These are phyloP conservation scores for Endotrypanum monterogeii DNA, from an alignment of 208 protist species.

Conservation along the genomic window DNA sequence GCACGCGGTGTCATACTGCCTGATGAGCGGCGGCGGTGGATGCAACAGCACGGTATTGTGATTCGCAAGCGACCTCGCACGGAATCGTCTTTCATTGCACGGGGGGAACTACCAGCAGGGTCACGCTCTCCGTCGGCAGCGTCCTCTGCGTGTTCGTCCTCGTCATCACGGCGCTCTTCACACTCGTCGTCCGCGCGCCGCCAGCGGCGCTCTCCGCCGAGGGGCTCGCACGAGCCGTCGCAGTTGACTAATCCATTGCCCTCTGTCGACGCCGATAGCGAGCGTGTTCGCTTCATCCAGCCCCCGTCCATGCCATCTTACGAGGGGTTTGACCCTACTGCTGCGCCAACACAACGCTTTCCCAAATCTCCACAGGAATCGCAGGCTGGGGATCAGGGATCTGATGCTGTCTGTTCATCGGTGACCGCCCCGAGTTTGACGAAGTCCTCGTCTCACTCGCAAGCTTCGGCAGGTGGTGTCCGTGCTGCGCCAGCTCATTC, in stretches of 20 bases:
- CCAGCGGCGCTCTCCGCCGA: background rate
- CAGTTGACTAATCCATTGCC: background rate
- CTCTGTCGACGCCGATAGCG: background rate
- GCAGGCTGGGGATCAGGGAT: background rate
- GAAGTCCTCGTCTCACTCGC: background rate
- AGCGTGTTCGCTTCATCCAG: slow-evolving; percentile 25
- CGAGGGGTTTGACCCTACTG: slow-evolving; percentile 12
- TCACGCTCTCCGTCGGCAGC: slow-evolving; percentile 18
- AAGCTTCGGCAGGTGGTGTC: slow-evolving; percentile 2
- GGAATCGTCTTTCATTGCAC: slow-evolving; percentile 54
- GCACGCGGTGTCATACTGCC: slow-evolving; percentile 72
- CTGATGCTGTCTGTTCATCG: background rate
- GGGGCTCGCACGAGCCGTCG: background rate
- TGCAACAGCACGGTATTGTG: slow-evolving; percentile 79
- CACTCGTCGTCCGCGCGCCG: background rate
- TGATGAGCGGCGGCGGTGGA: slow-evolving; percentile 80
- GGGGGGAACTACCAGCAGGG: slow-evolving; percentile 34
- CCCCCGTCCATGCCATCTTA: slow-evolving; percentile 4
- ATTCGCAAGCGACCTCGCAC: slow-evolving; percentile 70
- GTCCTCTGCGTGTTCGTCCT: slow-evolving; percentile 10
- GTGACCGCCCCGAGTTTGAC: background rate
- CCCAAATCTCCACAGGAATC: background rate
- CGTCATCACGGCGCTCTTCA: slow-evolving; percentile 10
- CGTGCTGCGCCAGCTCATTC: slow-evolving; percentile 10
- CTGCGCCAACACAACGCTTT: slow-evolving; percentile 5